Percentiles rank a stretch among this genome's conserved stretches.
phyloP scores from a whole-genome alignment of 148 eudicot species.

The Rhododendron griersonianum region DNA sequence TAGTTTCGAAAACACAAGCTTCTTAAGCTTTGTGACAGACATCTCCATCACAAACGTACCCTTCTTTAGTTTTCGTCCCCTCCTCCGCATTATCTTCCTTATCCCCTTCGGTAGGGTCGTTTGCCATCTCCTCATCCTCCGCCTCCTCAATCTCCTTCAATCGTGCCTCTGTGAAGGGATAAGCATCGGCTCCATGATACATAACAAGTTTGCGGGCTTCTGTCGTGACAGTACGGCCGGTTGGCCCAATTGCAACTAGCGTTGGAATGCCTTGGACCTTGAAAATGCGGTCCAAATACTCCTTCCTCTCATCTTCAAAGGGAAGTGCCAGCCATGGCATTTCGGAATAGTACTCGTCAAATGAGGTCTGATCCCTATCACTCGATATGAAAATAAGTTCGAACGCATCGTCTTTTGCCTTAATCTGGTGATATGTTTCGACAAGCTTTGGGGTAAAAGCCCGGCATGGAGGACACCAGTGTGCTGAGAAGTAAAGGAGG shows the following conservation, averaged over 20 bases:
- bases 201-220: conserved; percentile 33
- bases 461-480: conserved; percentile 66
- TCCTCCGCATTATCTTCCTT: conserved; percentile 13
- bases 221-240: conserved; percentile 42
- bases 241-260: conserved; percentile 46
- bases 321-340: conserved; percentile 10
- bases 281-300: conserved; percentile 31
- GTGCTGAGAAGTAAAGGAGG: conserved; percentile 59
- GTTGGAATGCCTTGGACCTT: conserved; percentile 47
- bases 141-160: conserved; percentile 27
- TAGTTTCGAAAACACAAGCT: background rate
- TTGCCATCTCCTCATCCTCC: conserved; percentile 27
- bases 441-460: conserved; percentile 49
- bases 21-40: conserved; percentile 36
- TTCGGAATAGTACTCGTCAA: background rate
- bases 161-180: conserved; percentile 54
- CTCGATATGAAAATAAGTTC: conserved; percentile 24
- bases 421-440: conserved; percentile 43
- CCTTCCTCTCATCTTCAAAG: conserved; percentile 34
- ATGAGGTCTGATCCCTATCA: background rate
- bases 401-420: conserved; percentile 40
- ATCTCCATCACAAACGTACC: conserved; percentile 58
- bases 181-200: conserved; percentile 48
- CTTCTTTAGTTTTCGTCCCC: conserved; percentile 21
- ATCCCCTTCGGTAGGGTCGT: conserved; percentile 8